Percentiles rank a stretch among this genome's conserved stretches.
These are phyloP conservation scores for Ampelocalamus luodianensis DNA, from an alignment of 176 grass and related monocot species.

Conservation along the genomic window DNA sequence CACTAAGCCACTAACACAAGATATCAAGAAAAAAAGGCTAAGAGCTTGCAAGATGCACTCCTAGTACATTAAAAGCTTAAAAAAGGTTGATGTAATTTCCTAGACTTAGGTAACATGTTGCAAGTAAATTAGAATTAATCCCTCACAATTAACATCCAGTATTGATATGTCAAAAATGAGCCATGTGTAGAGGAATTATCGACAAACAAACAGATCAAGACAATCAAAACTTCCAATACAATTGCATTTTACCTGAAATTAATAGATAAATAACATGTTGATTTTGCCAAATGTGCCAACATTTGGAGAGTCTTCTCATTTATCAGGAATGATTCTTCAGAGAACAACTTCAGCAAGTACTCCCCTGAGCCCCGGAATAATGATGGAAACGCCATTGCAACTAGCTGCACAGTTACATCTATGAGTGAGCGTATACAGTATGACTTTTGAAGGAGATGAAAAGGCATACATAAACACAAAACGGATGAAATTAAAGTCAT, in stretches of 20 bases:
- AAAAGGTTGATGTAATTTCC: neutral
- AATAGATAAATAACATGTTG: conserved; percentile 58
- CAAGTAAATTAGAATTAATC: neutral
- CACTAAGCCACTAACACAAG: conserved; percentile 1
- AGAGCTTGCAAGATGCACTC: neutral
- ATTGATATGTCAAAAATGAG: neutral
- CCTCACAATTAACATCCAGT: neutral
- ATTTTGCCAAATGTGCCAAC: conserved; percentile 72
- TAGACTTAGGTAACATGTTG: neutral
- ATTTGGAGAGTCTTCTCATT: conserved; percentile 80
- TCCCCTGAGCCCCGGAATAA: conserved; percentile 65
- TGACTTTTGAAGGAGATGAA: conserved; percentile 32
- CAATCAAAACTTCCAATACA: conserved; percentile 29
- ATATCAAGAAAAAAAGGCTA: neutral
- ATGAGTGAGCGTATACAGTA: conserved; percentile 44
- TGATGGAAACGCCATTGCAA: conserved; percentile 73
- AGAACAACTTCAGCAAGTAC: conserved; percentile 70
- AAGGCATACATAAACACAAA: conserved; percentile 20
- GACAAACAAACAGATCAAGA: conserved; percentile 35
- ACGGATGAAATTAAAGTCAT: conserved; percentile 2
- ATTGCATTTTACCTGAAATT: conserved; percentile 70
- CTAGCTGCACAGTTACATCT: conserved; percentile 54
- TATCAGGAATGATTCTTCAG: conserved; percentile 56
- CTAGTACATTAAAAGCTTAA: neutral
- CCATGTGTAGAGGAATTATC: conserved; percentile 34